Percentiles rank a stretch among this genome's conserved stretches.
Evolutionary conservation across 2,329 filamentous ascomycete genomes (phyloP).

Genomic region (Neospermospora avenae): DNA sequence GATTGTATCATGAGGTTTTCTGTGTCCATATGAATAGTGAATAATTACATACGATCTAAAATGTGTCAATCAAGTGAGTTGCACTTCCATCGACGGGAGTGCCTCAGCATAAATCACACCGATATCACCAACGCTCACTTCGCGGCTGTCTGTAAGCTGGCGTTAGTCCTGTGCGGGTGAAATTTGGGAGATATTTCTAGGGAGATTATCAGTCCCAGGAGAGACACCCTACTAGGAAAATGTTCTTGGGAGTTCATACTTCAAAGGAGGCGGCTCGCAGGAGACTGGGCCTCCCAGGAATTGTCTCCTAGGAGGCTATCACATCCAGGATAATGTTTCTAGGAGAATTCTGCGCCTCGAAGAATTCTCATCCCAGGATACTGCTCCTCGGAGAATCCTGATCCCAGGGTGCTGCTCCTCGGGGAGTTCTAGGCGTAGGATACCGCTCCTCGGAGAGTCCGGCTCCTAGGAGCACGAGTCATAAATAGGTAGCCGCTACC

Average conservation of each 20-base stretch:
- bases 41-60: background rate
- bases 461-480: background rate
- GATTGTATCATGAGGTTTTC: background rate
- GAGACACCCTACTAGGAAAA: background rate
- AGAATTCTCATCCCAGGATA: background rate
- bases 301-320: background rate
- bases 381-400: background rate
- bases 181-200: background rate
- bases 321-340: background rate
- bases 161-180: background rate
- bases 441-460: background rate
- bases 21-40: background rate
- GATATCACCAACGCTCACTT: background rate
- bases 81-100: background rate
- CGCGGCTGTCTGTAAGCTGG: background rate
- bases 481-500: background rate
- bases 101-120: background rate
- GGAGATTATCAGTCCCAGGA: background rate
- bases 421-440: too few species aligned
- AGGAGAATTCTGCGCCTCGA: background rate
- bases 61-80: background rate
- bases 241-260: background rate
- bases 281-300: background rate
- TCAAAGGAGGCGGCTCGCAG: background rate
- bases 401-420: background rate